Base-by-base conservation (phyloP, 2,329 filamentous ascomycete genomes). In the Aureobasidium sp. region DNA sequence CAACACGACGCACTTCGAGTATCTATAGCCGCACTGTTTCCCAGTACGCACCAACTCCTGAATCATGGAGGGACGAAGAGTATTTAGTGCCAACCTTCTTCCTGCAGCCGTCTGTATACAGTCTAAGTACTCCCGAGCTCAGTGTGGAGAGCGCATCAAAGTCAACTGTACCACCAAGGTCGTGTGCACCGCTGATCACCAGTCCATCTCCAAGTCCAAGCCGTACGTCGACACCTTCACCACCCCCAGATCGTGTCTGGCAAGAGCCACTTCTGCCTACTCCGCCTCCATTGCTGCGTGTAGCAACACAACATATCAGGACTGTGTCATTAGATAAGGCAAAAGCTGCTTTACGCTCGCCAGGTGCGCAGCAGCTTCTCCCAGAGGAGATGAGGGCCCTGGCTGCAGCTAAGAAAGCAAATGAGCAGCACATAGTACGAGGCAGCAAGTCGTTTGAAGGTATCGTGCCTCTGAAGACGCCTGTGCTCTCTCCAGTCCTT, bases 1-100 rank as follows among this genome's bases (percentile, higher is more conserved):
- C 20, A n/a, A 12, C 39, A n/a, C 61, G 53, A 34, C 55, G 60
- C 17, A 65, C 70, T 9, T 72, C 71, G 6, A 74, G 72, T 55
- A 67, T 73, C 29, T 74, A 74, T 60, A 74, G 72, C 48, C 69
- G 67, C 12, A 67, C 70, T 13, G 63, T 68, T 29, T 71, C 69
- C 26, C 67, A 70, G 37, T 70, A 67, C 66, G 66, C 63, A 27
- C 51, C 64, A 15, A 64, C 64, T n/a, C 62, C 62, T 27, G 59
- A 62, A 29, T 64, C 64, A n/a, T 63, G 62, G 62, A 44, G 41
- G 15, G 50, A 53, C 6, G 32, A 51, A 24, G 60, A 62, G 41
- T 20, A 67, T 55, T 60, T 69, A 6, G 65, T 66, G 47, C 66
- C 67, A 6, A 66, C 68, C 24, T 63, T 69, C 4, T 55, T 70